Evolutionary conservation across 1,284 basidiomycete species (phyloP).

Genomic region (Cystobasidium sp.): DNA sequence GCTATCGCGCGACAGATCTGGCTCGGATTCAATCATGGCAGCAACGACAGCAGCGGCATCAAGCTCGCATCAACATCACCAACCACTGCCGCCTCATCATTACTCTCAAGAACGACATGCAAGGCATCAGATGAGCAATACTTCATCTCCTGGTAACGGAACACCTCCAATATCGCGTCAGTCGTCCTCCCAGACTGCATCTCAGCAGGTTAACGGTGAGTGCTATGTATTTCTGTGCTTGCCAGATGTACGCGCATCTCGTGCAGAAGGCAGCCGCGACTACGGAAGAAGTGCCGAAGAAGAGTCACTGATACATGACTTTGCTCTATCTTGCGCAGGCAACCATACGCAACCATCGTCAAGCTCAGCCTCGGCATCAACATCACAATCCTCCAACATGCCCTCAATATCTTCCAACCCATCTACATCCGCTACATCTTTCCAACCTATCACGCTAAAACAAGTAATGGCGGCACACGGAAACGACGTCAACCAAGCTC

Average conservation of each 20-base stretch:
- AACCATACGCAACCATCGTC: neutral
- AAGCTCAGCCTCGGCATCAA: neutral
- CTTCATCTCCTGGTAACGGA: neutral
- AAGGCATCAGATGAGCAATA: neutral
- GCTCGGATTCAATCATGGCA: neutral
- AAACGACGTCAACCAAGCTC: conserved; percentile 17
- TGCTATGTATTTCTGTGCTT: too few species aligned
- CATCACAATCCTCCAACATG: neutral
- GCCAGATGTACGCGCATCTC: too few species aligned
- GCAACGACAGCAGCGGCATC: neutral
- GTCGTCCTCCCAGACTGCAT: neutral
- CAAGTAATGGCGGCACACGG: conserved; percentile 25
- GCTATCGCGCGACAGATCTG: neutral
- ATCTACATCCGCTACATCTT: neutral
- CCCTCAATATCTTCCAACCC: neutral
- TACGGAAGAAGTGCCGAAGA: too few species aligned
- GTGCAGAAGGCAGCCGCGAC: too few species aligned
- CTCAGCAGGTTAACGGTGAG: too few species aligned
- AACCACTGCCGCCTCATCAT: conserved; percentile 7
- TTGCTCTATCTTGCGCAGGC: too few species aligned
- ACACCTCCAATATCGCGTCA: conserved; percentile 4
- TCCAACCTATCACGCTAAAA: conserved; percentile 28
- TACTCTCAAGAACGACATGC: neutral
- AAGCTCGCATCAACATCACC: neutral
- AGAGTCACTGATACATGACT: too few species aligned